A percentile compares a stretch with the other conserved stretches of the same genome.
phyloP scores from a whole-genome alignment of 306 rosid genomes.

The Lithocarpus polystachyus region DNA sequence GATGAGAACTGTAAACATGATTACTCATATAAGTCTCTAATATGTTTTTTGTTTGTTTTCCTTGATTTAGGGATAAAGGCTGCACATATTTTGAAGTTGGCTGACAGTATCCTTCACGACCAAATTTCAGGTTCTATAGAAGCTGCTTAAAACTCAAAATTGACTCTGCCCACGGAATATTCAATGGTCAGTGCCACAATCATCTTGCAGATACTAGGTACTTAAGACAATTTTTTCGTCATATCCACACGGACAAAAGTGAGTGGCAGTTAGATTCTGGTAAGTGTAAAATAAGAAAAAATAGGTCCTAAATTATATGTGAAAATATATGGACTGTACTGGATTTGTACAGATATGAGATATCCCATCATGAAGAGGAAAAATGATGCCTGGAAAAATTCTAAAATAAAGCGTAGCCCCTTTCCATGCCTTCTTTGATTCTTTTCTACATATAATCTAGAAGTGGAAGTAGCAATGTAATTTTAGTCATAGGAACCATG shows the following conservation, averaged over 20 bases:
- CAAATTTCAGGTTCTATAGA: slow-evolving; percentile 22
- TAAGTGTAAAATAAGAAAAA: slow-evolving; percentile 49
- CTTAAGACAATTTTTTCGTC: not conserved
- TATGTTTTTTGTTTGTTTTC: not conserved
- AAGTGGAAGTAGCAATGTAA: not conserved
- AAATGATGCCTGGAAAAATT: slow-evolving; percentile 30
- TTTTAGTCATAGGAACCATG: not conserved
- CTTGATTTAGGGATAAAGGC: slow-evolving; percentile 29
- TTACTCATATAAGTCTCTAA: not conserved
- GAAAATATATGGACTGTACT: slow-evolving; percentile 35
- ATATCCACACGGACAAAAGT: slow-evolving; percentile 31
- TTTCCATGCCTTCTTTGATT: not conserved
- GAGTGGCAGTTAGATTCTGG: slow-evolving; percentile 33
- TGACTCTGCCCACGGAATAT: not conserved
- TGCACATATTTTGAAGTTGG: slow-evolving; percentile 32
- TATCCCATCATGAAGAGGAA: slow-evolving; percentile 26
- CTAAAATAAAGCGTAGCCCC: slow-evolving; percentile 11
- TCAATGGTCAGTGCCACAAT: not conserved
- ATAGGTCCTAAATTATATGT: slow-evolving; percentile 44
- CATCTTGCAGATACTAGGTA: not conserved
- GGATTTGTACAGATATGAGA: slow-evolving; percentile 72
- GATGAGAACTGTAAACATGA: not conserved
- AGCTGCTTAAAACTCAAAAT: slow-evolving; percentile 14
- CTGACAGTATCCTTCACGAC: slow-evolving; percentile 23
- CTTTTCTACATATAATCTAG: slow-evolving; percentile 1